Base-by-base conservation (phyloP, 73 alveolate species). In the Paraurostyla sp. region DNA sequence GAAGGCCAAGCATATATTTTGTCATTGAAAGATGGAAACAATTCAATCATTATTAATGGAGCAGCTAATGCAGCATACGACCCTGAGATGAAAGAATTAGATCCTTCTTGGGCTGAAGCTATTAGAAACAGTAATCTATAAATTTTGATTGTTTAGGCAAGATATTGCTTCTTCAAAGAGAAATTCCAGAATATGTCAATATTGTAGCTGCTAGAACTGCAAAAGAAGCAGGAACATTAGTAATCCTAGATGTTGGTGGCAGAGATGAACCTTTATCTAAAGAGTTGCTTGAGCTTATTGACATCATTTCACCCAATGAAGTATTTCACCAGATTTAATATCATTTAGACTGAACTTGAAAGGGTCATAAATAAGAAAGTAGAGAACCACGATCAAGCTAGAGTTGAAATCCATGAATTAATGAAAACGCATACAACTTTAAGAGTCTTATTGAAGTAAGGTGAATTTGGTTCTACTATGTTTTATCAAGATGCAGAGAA, bases 241-340 rank as follows among this genome's bases (percentile, higher is more conserved):
- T 84, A 13, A 40, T 91, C 35, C 83, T 91, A 13, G 96, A 91
- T 65, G 62, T 87, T n/a, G 96, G 96, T 40, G 96, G 96, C 23
- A 75, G 82, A 75, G 96, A 91, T 59, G 90, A 42, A 30, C 91
- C 91, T 25, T 42, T 91, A 4, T 49, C 91, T 9, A 56, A 69
- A 7, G 96, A 91, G 35, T 69, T 91, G 0, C 73, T 71, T 23
- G n/a, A 43, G 13, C 20, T 41, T 23, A 78, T 91, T 0, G 93
- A 91, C 75, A 91, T 91, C 33, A 42, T 91, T 22, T 91, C 96
- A 20, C 96, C 96, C 25, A 91, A 91, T 84, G 96, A 91, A 50
- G 80, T 62, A 62, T 11, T 9, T 32, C 52, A 15, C 80, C 32
- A n/a, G 36, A 56, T 56, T 56, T 56, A 13, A 11, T 13, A 11